Conservation (phyloP, 1,284 basidiomycete genomes). For the Cutaneotrichosporon arboriforme region DNA sequence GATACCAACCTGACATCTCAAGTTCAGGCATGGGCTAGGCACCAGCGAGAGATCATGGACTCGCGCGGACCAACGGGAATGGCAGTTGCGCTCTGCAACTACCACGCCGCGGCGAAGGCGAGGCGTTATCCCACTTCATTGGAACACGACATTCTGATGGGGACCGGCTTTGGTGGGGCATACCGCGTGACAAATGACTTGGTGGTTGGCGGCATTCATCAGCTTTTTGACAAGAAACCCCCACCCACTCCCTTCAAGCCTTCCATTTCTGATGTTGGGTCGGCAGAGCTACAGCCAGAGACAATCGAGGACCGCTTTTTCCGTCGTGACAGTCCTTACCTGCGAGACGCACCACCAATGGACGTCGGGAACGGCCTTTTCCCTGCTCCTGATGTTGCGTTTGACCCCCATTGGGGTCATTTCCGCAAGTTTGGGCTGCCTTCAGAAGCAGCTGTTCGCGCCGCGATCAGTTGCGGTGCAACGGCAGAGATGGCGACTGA, state of each 20-base stretch:
- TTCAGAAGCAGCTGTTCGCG: slow-evolving; percentile 31
- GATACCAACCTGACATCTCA: slow-evolving; percentile 45
- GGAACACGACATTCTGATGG: slow-evolving; percentile 3
- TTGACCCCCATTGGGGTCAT: slow-evolving; percentile 40
- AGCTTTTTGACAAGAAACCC: slow-evolving; percentile 11
- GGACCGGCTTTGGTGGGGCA: not conserved
- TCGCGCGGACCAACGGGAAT: slow-evolving; percentile 77
- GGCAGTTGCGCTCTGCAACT: slow-evolving; percentile 68
- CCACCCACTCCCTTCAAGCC: slow-evolving; percentile 6
- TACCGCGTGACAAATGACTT: slow-evolving; percentile 3
- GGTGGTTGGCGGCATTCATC: slow-evolving; percentile 1
- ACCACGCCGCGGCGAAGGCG: slow-evolving; percentile 48
- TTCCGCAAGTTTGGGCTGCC: slow-evolving; percentile 47
- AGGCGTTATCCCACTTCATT: slow-evolving; percentile 4
- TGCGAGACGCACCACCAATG: slow-evolving; percentile 53
- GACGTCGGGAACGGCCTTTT: not conserved
- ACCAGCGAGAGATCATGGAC: slow-evolving; percentile 59
- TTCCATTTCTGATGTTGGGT: not conserved
- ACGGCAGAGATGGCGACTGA: too few relatives aligned
- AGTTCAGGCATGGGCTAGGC: slow-evolving; percentile 63
- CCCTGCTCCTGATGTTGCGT: not conserved
- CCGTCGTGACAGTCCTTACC: slow-evolving; percentile 57
- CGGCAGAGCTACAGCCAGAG: not conserved
- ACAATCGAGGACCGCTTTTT: slow-evolving; percentile 24
- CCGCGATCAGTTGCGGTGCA: slow-evolving; percentile 20